Percentiles rank a stretch among this genome's conserved stretches.
phyloP scores from a whole-genome alignment of 2,329 filamentous ascomycete genomes.

The Diaporthe sp. region DNA sequence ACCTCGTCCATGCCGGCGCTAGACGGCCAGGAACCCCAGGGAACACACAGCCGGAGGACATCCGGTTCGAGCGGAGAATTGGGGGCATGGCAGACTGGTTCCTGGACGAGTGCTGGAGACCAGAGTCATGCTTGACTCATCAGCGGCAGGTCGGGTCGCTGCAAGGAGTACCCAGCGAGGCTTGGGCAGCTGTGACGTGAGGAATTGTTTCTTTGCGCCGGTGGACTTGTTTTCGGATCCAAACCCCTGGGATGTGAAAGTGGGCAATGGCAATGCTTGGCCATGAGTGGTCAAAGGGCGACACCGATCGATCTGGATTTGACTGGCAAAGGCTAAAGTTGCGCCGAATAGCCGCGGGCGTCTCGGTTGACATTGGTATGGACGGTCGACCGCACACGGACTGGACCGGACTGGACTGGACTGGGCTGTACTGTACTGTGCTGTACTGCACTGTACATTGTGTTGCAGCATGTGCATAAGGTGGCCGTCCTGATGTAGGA shows the following conservation, averaged over 20 bases:
- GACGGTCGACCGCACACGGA: not conserved
- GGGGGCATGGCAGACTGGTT: conserved; percentile 29
- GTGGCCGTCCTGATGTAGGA: conserved; percentile 15
- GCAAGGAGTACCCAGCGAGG: conserved; percentile 33
- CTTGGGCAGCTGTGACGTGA: conserved; percentile 24
- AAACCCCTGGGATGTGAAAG: conserved; percentile 39
- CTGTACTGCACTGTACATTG: not conserved
- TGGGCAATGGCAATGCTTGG: conserved; percentile 25
- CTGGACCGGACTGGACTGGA: not conserved
- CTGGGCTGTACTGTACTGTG: not conserved
- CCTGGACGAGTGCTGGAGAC: conserved; percentile 20
- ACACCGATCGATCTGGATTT: conserved; percentile 28
- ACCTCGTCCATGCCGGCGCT: conserved; percentile 29
- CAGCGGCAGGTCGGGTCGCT: conserved; percentile 25
- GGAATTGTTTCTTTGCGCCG: conserved; percentile 27
- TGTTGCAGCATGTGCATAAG: conserved; percentile 19
- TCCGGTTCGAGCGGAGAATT: conserved; percentile 39
- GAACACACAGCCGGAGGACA: conserved; percentile 19
- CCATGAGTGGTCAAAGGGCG: conserved; percentile 27
- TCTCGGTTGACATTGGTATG: conserved; percentile 6
- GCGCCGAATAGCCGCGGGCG: conserved; percentile 21
- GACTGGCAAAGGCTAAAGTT: conserved; percentile 29
- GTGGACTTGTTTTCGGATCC: conserved; percentile 38
- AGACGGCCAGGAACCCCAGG: conserved; percentile 19
- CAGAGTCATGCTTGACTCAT: conserved; percentile 37